Conservation (phyloP, 192 early-diverging fungal genomes). For the Entomortierella chlamydospora region DNA sequence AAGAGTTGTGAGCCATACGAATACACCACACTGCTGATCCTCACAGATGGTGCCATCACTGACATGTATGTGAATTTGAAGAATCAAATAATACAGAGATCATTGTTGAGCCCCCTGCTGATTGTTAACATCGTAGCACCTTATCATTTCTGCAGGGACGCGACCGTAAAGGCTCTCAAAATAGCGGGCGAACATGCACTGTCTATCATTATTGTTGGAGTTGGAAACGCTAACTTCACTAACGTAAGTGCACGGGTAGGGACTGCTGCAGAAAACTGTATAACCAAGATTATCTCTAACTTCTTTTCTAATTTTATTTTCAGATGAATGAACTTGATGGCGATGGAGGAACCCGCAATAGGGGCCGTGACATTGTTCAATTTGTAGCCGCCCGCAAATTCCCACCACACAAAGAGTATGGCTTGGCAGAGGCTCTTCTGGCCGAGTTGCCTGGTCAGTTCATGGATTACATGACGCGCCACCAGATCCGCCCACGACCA, state of each 20-base stretch:
- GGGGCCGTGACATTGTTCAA: slow-evolving; percentile 66
- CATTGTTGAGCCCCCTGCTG: background rate
- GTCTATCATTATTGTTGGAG: slow-evolving; percentile 68
- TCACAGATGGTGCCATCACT: slow-evolving; percentile 44
- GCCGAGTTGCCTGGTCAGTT: slow-evolving; percentile 69
- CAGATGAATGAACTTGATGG: slow-evolving; percentile 63
- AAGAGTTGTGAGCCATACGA: background rate
- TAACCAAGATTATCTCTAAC: no score
- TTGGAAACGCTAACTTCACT: slow-evolving; percentile 63
- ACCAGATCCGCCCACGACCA: slow-evolving; percentile 46
- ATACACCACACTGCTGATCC: slow-evolving; percentile 29
- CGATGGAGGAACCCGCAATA: slow-evolving; percentile 54
- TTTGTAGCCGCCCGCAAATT: slow-evolving; percentile 64
- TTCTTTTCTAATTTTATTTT: background rate
- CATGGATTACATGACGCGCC: slow-evolving; percentile 56
- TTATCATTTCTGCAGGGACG: slow-evolving; percentile 20
- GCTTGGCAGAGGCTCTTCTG: slow-evolving; percentile 55
- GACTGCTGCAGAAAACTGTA: background rate
- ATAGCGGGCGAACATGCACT: slow-evolving; percentile 56
- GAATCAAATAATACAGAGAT: no score
- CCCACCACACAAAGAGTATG: slow-evolving; percentile 28
- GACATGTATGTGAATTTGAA: slow-evolving; percentile 16
- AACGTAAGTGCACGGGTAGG: background rate
- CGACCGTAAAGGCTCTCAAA: slow-evolving; percentile 58
- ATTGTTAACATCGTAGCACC: background rate